These are phyloP conservation scores for Trypanosoma scelopori DNA, from an alignment of 208 protist species.

Conservation along the genomic window DNA sequence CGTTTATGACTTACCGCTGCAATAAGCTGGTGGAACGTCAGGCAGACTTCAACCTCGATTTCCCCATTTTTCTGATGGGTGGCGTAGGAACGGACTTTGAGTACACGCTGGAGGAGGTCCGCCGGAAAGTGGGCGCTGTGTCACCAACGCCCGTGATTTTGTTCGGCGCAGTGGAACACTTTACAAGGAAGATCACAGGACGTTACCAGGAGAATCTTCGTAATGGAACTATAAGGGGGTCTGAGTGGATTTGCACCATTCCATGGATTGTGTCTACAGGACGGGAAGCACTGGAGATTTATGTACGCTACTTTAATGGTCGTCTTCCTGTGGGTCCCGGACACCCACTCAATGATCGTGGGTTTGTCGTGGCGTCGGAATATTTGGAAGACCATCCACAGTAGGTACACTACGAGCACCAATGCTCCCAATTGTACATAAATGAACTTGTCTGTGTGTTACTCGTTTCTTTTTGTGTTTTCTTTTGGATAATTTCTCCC, in stretches of 20 bases:
- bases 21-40: conserved; percentile 93
- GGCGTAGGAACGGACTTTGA: conserved; percentile 94
- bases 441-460: no score
- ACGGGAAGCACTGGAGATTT: conserved; percentile 86
- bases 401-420: background rate
- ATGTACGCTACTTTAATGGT: conserved; percentile 80
- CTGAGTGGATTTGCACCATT: conserved; percentile 91
- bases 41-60: conserved; percentile 93
- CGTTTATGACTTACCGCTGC: conserved; percentile 90
- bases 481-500: no score
- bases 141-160: conserved; percentile 83
- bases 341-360: conserved; percentile 67
- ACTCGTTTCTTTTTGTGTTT: no score
- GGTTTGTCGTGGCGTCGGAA: conserved; percentile 86
- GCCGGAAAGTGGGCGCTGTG: conserved; percentile 91
- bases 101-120: conserved; percentile 93
- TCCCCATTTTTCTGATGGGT: conserved; percentile 91
- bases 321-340: conserved; percentile 73
- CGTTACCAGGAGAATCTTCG: conserved; percentile 76
- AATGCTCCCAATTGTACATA: no score
- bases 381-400: conserved; percentile 32
- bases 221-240: conserved; percentile 88
- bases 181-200: conserved; percentile 72
- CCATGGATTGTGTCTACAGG: conserved; percentile 87
- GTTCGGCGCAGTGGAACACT: conserved; percentile 83